Evolutionary conservation across 2,329 filamentous ascomycete species (phyloP).

Genomic region (Fusarium tanahbumbuense): DNA sequence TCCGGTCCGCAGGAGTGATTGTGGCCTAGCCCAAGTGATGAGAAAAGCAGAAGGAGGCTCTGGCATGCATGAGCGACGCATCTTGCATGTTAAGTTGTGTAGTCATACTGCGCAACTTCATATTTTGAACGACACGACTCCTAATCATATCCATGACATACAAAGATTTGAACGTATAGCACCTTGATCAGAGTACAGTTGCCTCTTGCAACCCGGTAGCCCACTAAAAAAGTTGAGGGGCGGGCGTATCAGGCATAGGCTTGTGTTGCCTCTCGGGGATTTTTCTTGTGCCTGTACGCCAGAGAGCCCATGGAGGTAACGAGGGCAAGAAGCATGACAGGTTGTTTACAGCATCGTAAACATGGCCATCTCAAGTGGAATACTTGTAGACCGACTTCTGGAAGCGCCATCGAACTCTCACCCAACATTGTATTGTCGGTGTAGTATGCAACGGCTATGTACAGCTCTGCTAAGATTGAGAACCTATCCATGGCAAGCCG

Average conservation of each 20-base stretch:
- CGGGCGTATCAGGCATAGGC: slow-evolving; percentile 39
- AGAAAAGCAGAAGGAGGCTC: not conserved
- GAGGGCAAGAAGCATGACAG: slow-evolving; percentile 42
- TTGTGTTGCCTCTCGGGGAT: slow-evolving; percentile 53
- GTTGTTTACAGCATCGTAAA: slow-evolving; percentile 16
- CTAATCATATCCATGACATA: slow-evolving; percentile 17
- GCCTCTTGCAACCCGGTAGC: slow-evolving; percentile 8
- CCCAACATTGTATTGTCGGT: slow-evolving; percentile 18
- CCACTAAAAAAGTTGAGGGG: slow-evolving; percentile 25
- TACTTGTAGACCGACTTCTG: slow-evolving; percentile 31
- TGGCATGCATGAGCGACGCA: not conserved
- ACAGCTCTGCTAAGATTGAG: slow-evolving; percentile 27
- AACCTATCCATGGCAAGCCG: slow-evolving; percentile 9
- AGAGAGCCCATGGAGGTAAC: slow-evolving; percentile 53
- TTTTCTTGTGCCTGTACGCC: slow-evolving; percentile 56
- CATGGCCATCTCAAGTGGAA: slow-evolving; percentile 7
- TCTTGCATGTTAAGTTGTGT: slow-evolving; percentile 1
- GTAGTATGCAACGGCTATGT: slow-evolving; percentile 38
- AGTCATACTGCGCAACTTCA: slow-evolving; percentile 9
- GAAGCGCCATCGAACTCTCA: slow-evolving; percentile 34
- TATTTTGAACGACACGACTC: not conserved
- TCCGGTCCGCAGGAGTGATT: slow-evolving; percentile 12
- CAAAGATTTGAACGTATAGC: slow-evolving; percentile 15
- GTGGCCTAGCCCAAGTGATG: not conserved
- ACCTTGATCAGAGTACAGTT: slow-evolving; percentile 16